Conservation (phyloP, 495 filamentous ascomycete species). For the Neurospora sp. region DNA sequence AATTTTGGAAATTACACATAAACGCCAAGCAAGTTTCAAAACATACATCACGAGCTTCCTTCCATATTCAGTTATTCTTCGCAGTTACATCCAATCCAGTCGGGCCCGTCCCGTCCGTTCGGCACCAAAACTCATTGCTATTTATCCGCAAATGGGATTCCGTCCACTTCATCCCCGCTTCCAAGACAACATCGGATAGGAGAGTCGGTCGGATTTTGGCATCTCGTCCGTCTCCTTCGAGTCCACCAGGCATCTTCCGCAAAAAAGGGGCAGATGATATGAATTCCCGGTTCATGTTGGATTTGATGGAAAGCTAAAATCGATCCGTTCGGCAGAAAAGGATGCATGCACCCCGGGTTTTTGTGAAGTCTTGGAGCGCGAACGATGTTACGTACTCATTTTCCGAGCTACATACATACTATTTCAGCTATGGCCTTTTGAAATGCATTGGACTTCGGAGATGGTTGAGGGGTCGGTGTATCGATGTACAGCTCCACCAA, state of each 20-base stretch:
- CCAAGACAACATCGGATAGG: neutral
- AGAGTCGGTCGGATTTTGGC: neutral
- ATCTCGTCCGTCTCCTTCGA: neutral
- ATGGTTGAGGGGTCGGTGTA: neutral
- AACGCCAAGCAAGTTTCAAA: no score
- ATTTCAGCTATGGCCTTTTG: neutral
- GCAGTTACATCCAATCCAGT: neutral
- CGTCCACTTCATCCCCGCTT: no score
- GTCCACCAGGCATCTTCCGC: neutral
- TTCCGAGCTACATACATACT: neutral
- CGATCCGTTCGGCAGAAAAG: neutral
- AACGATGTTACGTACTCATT: neutral
- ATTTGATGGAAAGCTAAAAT: neutral
- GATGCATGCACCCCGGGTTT: neutral
- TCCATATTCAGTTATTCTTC: neutral
- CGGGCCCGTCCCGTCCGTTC: neutral
- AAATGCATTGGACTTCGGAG: neutral
- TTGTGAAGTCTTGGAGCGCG: neutral
- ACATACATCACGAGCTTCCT: neutral
- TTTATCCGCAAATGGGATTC: neutral
- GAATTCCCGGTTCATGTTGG: neutral
- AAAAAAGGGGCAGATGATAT: neutral
- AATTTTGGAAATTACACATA: no score
- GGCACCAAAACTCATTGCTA: neutral
- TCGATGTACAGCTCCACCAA: neutral